phyloP scores from a whole-genome alignment of 176 grass and related monocot species.

The Coix lacrymajobi region DNA sequence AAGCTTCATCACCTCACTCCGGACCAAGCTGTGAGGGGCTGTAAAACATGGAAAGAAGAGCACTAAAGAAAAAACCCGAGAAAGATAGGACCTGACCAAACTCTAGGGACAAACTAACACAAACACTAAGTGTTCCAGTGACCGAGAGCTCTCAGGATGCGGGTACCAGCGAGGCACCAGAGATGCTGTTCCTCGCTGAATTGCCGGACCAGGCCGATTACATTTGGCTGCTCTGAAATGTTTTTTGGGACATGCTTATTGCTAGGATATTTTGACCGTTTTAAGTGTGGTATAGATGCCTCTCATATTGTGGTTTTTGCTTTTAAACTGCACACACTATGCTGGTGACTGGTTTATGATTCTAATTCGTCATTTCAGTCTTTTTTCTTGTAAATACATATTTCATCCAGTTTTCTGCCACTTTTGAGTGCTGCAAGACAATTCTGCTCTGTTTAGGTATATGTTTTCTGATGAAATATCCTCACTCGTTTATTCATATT shows the following conservation, averaged over 20 bases:
- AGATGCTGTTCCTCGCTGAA: no score
- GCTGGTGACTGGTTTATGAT: neutral
- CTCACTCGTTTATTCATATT: neutral
- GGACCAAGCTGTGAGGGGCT: no score
- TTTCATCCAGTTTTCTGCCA: conserved; percentile 11
- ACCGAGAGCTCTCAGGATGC: no score
- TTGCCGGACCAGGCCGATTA: no score
- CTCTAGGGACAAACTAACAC: no score
- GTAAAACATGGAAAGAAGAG: no score
- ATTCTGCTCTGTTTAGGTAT: conserved; percentile 12
- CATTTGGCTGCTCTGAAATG: no score
- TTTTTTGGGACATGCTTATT: neutral
- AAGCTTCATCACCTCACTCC: no score
- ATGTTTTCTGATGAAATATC: neutral
- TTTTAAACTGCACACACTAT: neutral
- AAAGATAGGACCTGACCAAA: no score
- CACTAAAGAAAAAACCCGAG: no score
- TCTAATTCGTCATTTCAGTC: neutral
- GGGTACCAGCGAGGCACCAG: no score
- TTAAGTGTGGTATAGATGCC: neutral
- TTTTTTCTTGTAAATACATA: conserved; percentile 18
- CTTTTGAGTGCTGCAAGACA: neutral
- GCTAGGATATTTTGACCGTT: neutral
- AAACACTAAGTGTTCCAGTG: no score
- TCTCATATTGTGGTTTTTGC: neutral